Evolutionary conservation across 257 asterid genomes (phyloP), one percentile per base, ranked within the genome.

Genomic region (Solanum chaucha): DNA sequence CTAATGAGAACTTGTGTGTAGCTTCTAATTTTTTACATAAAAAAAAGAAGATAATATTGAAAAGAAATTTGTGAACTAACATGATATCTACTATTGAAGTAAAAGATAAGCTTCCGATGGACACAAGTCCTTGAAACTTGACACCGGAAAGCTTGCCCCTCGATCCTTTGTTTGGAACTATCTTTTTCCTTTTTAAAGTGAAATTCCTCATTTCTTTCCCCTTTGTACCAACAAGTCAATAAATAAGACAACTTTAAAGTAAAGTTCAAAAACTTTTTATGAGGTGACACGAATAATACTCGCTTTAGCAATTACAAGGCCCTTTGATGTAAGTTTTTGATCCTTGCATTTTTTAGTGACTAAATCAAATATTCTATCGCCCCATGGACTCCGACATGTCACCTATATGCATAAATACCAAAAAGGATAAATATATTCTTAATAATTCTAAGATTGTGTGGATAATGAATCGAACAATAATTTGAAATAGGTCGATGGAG

Each of bases 241-340:
- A 30, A 30, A 32, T 67, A 30, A 26, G 73, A 24, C 12, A 64
- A 24, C 8, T 64, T 0, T 24, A n/a, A 32, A 30, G 10, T 26
- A 67, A 5, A 26, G 8, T 24, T n/a, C 20, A 65, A 65, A 8
- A 24, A 24, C 20, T 48, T 51, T 51, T 61, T 61, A 1, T 22
- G 46, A 8, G 26, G 10, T 35, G 36, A 11, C 17, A 9, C 44
- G 26, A 38, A 10, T 14, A 30, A 3, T 22, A 81, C 86, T 91
- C 87, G 93, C 96, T 91, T 94, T 95, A 28, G 96, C 96, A 92
- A 95, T 93, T 38, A 96, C 93, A 84, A 96, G 95, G 94, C 94
- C 99, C 85, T 94, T 94, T 82, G 87, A 94, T 12, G 96, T 93
- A 84, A 94, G 94, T 87, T 72, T 94, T 67, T 90, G 91, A 92